Evolutionary conservation across 2,329 filamentous ascomycete genomes (phyloP).

Genomic region (Monilinia polystroma): DNA sequence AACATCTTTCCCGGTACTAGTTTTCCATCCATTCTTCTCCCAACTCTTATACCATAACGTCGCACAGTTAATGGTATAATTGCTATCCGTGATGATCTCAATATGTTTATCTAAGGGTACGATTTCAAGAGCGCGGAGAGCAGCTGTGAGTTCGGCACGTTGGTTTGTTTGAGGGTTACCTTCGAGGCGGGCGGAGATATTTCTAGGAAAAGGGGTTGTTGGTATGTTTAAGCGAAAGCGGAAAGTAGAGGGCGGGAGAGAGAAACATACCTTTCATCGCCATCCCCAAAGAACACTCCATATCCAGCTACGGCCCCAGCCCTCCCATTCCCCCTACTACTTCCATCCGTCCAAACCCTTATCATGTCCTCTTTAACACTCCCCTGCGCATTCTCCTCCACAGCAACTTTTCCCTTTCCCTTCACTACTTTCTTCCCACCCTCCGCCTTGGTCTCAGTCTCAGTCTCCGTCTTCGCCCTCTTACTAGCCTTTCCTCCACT

Average conservation of each 20-base stretch:
- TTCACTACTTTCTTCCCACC: conserved; percentile 29
- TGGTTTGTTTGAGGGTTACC: conserved; percentile 77
- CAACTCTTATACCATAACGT: conserved; percentile 80
- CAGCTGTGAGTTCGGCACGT: conserved; percentile 88
- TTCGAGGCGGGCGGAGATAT: conserved; percentile 44
- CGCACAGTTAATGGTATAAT: conserved; percentile 86
- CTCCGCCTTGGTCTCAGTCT: conserved; percentile 27
- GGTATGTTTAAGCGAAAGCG: conserved; percentile 11
- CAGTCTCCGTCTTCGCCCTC: conserved; percentile 36
- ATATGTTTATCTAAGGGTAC: conserved; percentile 66
- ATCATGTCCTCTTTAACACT: conserved; percentile 39
- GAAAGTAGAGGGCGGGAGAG: neutral
- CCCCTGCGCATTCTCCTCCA: conserved; percentile 21
- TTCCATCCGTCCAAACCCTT: conserved; percentile 63
- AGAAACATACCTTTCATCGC: conserved; percentile 51
- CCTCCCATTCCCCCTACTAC: conserved; percentile 58
- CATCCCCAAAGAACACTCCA: conserved; percentile 61
- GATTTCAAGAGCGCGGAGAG: conserved; percentile 78
- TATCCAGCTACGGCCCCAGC: conserved; percentile 57
- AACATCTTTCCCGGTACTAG: conserved; percentile 65
- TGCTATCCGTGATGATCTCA: conserved; percentile 82
- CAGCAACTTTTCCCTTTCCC: conserved; percentile 8
- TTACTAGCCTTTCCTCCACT: conserved; percentile 39
- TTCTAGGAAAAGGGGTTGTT: conserved; percentile 45
- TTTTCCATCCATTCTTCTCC: conserved; percentile 75